Evolutionary conservation across 208 protist species (phyloP).

Genomic region (Vickermania spadyakhi): DNA sequence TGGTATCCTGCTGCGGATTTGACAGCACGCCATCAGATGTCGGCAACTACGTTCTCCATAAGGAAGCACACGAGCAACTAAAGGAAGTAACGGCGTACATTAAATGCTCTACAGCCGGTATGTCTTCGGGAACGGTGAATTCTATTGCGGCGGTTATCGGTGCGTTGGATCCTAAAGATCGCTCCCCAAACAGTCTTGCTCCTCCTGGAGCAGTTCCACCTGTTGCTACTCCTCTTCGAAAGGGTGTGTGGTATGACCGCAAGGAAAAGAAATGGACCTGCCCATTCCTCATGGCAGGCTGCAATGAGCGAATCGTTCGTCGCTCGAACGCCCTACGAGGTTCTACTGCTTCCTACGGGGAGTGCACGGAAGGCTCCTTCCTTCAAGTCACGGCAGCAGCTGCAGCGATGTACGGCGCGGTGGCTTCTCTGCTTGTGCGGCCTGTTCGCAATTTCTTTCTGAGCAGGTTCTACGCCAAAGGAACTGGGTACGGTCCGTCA

Average conservation of each 20-base stretch:
- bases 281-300: slow-evolving; percentile 47
- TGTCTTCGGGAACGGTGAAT: slow-evolving; percentile 61
- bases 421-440: slow-evolving; percentile 17
- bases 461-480: slow-evolving; percentile 17
- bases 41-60: slow-evolving; percentile 69
- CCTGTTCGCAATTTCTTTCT: slow-evolving; percentile 38
- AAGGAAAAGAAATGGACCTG: slow-evolving; percentile 27
- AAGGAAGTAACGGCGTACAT: slow-evolving; percentile 38
- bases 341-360: slow-evolving; percentile 38
- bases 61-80: slow-evolving; percentile 28
- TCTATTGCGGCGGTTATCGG: slow-evolving; percentile 26
- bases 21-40: slow-evolving; percentile 83
- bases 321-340: slow-evolving; percentile 69
- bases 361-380: slow-evolving; percentile 34
- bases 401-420: slow-evolving; percentile 11
- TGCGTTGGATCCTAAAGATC: slow-evolving; percentile 18
- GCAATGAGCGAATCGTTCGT: slow-evolving; percentile 72
- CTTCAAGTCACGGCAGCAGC: slow-evolving; percentile 13
- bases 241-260: slow-evolving; percentile 54
- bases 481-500: slow-evolving; percentile 28
- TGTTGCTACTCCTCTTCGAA: slow-evolving; percentile 12
- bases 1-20: slow-evolving; percentile 84
- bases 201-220: slow-evolving; percentile 24
- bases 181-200: slow-evolving; percentile 30
- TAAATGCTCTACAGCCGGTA: slow-evolving; percentile 13